phyloP scores from a whole-genome alignment of 108 stramenopile species.

The Craspedostauros australis region DNA sequence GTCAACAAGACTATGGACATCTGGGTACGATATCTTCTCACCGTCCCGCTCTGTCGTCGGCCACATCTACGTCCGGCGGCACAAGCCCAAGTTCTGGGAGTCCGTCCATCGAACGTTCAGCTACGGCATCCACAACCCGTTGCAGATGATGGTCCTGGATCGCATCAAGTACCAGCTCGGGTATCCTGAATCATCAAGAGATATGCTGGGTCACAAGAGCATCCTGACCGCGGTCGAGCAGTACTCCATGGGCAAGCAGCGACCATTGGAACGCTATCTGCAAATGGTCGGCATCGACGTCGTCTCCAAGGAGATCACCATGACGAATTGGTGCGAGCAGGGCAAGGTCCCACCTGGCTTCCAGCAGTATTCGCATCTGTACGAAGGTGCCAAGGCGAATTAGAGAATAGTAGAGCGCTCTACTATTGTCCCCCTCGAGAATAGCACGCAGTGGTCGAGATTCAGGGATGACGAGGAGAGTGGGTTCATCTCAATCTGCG shows the following conservation, averaged over 20 bases:
- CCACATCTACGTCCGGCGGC: conserved; percentile 80
- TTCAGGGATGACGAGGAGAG: no score
- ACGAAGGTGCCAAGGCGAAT: conserved; percentile 22
- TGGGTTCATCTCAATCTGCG: no score
- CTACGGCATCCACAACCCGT: conserved; percentile 61
- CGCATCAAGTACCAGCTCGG: conserved; percentile 78
- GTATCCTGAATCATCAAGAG: conserved; percentile 80
- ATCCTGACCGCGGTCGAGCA: conserved; percentile 76
- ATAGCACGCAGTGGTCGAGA: no score
- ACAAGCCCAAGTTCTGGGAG: conserved; percentile 99
- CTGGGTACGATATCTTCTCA: conserved; percentile 95
- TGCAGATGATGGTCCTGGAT: conserved; percentile 69
- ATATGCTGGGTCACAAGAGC: conserved; percentile 57
- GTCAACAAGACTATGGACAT: conserved; percentile 86
- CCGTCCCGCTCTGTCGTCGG: conserved; percentile 84
- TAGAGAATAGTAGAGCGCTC: no score
- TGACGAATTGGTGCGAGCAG: conserved; percentile 76
- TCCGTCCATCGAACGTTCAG: conserved; percentile 77
- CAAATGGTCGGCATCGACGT: conserved; percentile 73
- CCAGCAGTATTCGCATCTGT: conserved; percentile 53
- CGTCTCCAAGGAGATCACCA: conserved; percentile 69
- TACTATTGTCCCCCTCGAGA: no score
- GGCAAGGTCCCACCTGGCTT: conserved; percentile 74
- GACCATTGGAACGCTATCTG: conserved; percentile 64
- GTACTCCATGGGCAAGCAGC: conserved; percentile 73